Conservation (phyloP, 768 basidiomycete genomes). For the Tylopilus plumbeoviolaceoides region DNA sequence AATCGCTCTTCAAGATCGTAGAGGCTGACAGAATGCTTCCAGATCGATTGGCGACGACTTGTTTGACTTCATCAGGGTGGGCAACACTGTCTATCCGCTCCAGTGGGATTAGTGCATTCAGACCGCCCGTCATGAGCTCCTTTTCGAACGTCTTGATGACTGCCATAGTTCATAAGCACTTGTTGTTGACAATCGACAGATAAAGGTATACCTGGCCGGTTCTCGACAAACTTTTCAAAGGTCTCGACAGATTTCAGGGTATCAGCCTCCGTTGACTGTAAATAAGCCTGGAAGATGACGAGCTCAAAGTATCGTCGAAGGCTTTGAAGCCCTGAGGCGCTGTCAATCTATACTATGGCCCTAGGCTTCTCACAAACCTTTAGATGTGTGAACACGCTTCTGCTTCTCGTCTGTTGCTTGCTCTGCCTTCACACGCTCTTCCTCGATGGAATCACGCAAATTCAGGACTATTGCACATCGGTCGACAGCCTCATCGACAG, state of each 20-base stretch:
- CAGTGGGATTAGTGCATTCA: conserved; percentile 78
- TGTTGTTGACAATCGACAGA: neutral
- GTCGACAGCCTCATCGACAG: conserved; percentile 86
- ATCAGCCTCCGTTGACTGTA: conserved; percentile 77
- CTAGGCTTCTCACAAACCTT: conserved; percentile 45
- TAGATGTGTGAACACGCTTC: conserved; percentile 62
- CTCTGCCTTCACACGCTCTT: conserved; percentile 71
- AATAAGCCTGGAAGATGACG: conserved; percentile 86
- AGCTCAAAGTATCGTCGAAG: conserved; percentile 82
- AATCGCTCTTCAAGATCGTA: conserved; percentile 93
- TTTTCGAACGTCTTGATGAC: conserved; percentile 96
- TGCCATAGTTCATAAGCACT: conserved; percentile 23
- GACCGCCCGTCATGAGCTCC: conserved; percentile 75
- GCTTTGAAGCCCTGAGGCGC: conserved; percentile 61
- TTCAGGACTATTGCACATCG: conserved; percentile 81
- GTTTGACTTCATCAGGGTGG: conserved; percentile 86
- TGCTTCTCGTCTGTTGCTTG: conserved; percentile 69
- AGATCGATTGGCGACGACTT: conserved; percentile 77
- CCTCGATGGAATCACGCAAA: conserved; percentile 85
- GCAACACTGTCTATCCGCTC: conserved; percentile 73
- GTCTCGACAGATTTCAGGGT: conserved; percentile 70
- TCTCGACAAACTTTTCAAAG: conserved; percentile 79
- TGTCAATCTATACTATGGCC: conserved; percentile 4
- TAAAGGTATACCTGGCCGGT: conserved; percentile 64
- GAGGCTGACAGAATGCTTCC: conserved; percentile 87